Base-by-base conservation (phyloP, 2,329 filamentous ascomycete genomes). In the Spiromastix sp. region DNA sequence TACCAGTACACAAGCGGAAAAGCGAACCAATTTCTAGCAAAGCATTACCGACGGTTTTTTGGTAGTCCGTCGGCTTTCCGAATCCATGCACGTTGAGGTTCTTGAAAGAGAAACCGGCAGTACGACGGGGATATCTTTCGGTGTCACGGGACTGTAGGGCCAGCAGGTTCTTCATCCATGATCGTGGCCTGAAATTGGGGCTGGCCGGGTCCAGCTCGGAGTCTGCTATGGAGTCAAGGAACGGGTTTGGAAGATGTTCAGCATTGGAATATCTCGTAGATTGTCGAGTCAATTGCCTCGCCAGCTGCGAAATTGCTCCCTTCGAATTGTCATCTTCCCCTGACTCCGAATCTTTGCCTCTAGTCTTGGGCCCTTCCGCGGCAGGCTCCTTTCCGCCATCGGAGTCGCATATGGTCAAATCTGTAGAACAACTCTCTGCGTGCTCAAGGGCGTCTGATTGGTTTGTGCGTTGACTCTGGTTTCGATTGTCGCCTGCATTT, bases 81-180 rank as follows among this genome's bases (percentile, higher is more conserved):
- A 48, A 55, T 1, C 59, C 60, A 39, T 59, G 49, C 9, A 60
- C 61, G 22, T 48, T 52, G 18, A 64, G 43, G 40, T 59, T 49
- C 16, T 48, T 50, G 46, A 56, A 64, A 2, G 58, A 50, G 4
- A 63, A 46, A 7, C 61, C 60, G 5, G 60, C 54, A 1, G 53
- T 54, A 11, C 58, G 49, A 3, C 48, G 45, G 13, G 59, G 50
- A 32, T 56, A 61, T 20, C 54, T 49, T 6, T 52, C 46, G 7
- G 54, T 51, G 21, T 63, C 50, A 12, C 51, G 45, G 16, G 46
- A 48, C n/a, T 59, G 59, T 12, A 64, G 49, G 5, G 60, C 59
- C 15, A 69, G 49, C 36, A 70, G 45, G 30, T 63, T 60, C 43
- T 60, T 62, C 43, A 61, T 59, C 66, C 66, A 70, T 30, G 55